Conservation (phyloP, 2,329 filamentous ascomycete genomes). For the Fusarium coffeatum region DNA sequence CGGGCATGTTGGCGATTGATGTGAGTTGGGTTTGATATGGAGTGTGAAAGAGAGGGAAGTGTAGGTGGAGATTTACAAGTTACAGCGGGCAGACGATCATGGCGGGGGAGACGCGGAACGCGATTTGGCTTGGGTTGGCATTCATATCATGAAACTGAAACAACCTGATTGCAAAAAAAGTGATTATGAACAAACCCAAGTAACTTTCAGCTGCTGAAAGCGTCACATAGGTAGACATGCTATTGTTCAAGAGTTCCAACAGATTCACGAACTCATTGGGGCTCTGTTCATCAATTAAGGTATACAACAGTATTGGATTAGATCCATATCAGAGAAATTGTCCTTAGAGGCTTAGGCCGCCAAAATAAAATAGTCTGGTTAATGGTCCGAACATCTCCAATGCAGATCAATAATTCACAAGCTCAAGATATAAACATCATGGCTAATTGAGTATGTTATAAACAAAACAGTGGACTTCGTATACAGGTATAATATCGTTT, state of each 20-base stretch:
- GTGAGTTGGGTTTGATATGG: slow-evolving; percentile 14
- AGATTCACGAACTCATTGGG: not conserved
- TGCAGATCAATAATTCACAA: not conserved
- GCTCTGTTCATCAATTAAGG: not conserved
- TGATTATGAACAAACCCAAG: not conserved
- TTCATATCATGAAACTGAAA: slow-evolving; percentile 8
- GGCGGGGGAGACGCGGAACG: slow-evolving; percentile 42
- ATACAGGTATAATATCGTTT: slow-evolving; percentile 17
- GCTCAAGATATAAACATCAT: not conserved
- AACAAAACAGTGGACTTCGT: not conserved
- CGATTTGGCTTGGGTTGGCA: slow-evolving; percentile 14
- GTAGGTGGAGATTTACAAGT: slow-evolving; percentile 25
- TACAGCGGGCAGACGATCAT: slow-evolving; percentile 5
- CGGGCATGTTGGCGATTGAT: slow-evolving; percentile 56
- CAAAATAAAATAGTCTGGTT: not conserved
- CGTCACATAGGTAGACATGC: not conserved
- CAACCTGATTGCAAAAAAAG: not conserved
- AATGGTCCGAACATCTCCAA: not conserved
- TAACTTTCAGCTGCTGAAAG: not conserved
- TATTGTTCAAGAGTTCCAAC: not conserved
- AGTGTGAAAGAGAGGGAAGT: slow-evolving; percentile 26
- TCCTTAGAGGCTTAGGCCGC: not conserved
- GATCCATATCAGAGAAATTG: not conserved
- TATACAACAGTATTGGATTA: not conserved
- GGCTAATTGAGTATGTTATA: not conserved